phyloP scores from a whole-genome alignment of 2,329 filamentous ascomycete genomes.

The Dothideomycetidae sp. region DNA sequence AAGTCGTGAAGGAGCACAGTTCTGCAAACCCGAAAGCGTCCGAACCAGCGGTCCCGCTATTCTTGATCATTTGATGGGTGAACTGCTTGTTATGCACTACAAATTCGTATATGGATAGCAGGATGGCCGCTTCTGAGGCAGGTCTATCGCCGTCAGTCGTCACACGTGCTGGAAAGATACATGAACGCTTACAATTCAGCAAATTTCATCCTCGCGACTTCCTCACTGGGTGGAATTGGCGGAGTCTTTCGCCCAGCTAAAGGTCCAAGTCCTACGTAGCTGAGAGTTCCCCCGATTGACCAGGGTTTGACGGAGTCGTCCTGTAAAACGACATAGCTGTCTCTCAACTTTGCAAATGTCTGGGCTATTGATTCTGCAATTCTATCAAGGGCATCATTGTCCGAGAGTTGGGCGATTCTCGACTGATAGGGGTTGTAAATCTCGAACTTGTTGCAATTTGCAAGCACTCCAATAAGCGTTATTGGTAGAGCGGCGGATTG shows the following conservation, averaged over 20 bases:
- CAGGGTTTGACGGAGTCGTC: slow-evolving; percentile 85
- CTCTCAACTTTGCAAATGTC: slow-evolving; percentile 53
- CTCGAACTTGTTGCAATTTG: slow-evolving; percentile 99
- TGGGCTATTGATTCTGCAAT: slow-evolving; percentile 64
- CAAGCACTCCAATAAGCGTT: slow-evolving; percentile 67
- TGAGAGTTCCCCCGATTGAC: slow-evolving; percentile 67
- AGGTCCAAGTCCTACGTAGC: slow-evolving; percentile 68
- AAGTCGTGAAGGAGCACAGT: slow-evolving; percentile 80
- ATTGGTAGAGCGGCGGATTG: slow-evolving; percentile 55
- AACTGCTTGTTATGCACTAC: slow-evolving; percentile 90
- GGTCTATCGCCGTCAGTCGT: slow-evolving; percentile 42
- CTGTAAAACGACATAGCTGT: slow-evolving; percentile 70
- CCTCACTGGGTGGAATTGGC: slow-evolving; percentile 49
- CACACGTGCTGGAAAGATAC: neutral
- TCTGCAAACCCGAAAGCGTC: slow-evolving; percentile 52
- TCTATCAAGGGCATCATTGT: slow-evolving; percentile 72
- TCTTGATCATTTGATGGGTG: slow-evolving; percentile 64
- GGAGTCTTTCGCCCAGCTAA: slow-evolving; percentile 51
- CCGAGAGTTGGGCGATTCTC: slow-evolving; percentile 87
- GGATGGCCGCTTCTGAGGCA: slow-evolving; percentile 58
- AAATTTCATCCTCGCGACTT: slow-evolving; percentile 73
- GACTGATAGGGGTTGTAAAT: slow-evolving; percentile 92
- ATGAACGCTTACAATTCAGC: slow-evolving; percentile 50
- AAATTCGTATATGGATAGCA: slow-evolving; percentile 86
- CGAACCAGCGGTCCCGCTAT: slow-evolving; percentile 13